Percentiles rank a stretch among this genome's conserved stretches.
These are phyloP conservation scores for Lachnellula hyalina DNA, from an alignment of 2,329 filamentous ascomycete genomes.

Conservation along the genomic window DNA sequence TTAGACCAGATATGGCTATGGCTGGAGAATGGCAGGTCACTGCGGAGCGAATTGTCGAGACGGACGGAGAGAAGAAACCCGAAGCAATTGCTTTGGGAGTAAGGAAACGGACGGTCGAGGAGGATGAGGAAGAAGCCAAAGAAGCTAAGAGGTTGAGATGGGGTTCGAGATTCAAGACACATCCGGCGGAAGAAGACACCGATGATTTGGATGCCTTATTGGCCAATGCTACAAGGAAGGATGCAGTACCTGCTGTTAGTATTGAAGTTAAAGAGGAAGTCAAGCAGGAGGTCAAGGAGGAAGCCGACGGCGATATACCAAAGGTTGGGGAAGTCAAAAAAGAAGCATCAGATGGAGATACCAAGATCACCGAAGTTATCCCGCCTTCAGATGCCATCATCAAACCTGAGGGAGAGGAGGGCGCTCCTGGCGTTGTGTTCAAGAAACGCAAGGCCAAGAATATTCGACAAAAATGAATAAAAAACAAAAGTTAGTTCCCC, in stretches of 20 bases:
- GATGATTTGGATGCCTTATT: conserved; percentile 37
- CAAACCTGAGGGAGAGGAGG: conserved; percentile 27
- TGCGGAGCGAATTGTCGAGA: conserved; percentile 30
- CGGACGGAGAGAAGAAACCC: conserved; percentile 39
- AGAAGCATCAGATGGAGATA: conserved; percentile 30
- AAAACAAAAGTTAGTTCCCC: neutral
- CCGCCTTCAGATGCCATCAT: conserved; percentile 22
- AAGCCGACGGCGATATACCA: neutral
- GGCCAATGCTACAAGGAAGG: conserved; percentile 25
- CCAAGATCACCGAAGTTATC: conserved; percentile 26
- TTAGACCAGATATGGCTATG: conserved; percentile 76
- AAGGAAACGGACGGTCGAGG: conserved; percentile 56
- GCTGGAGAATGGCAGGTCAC: conserved; percentile 81
- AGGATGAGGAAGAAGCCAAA: conserved; percentile 55
- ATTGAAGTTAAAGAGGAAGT: conserved; percentile 17
- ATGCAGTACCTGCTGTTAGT: conserved; percentile 21
- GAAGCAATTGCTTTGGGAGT: conserved; percentile 47
- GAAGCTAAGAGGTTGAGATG: conserved; percentile 52
- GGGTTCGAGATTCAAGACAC: conserved; percentile 31
- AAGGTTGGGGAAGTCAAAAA: conserved; percentile 18
- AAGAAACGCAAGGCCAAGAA: conserved; percentile 73
- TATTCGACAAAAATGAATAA: conserved; percentile 51
- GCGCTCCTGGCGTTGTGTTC: conserved; percentile 55
- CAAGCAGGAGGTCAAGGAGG: conserved; percentile 18
- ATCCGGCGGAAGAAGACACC: conserved; percentile 29